A percentile compares a stretch with the other conserved stretches of the same genome.
phyloP scores from a whole-genome alignment of 768 basidiomycete species.

The Russula lepida region DNA sequence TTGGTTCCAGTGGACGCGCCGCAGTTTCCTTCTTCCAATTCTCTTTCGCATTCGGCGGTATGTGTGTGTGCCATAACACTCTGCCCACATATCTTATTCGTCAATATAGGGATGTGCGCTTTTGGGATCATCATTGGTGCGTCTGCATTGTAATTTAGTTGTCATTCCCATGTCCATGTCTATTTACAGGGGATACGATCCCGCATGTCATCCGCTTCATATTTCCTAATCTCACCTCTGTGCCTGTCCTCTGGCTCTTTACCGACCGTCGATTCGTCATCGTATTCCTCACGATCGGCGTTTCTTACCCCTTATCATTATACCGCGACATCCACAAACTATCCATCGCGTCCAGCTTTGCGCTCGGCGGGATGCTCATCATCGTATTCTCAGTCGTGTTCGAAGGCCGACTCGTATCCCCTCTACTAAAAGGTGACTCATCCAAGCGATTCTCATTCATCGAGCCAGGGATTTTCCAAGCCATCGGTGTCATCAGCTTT shows the following conservation, averaged over 20 bases:
- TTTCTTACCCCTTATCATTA: slow-evolving; percentile 91
- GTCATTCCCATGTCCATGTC: neutral
- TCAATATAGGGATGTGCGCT: slow-evolving; percentile 78
- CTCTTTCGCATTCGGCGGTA: slow-evolving; percentile 93
- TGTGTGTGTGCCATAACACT: slow-evolving; percentile 21
- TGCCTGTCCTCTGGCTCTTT: slow-evolving; percentile 70
- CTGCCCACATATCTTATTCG: neutral
- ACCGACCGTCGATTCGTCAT: slow-evolving; percentile 87
- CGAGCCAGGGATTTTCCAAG: slow-evolving; percentile 79
- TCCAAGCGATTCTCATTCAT: slow-evolving; percentile 66
- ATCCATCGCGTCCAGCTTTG: slow-evolving; percentile 84
- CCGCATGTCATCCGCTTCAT: slow-evolving; percentile 86
- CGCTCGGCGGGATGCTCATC: slow-evolving; percentile 86
- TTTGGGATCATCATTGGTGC: slow-evolving; percentile 89
- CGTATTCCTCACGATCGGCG: slow-evolving; percentile 71
- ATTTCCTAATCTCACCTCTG: slow-evolving; percentile 57
- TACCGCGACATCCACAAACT: slow-evolving; percentile 98
- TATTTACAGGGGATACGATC: slow-evolving; percentile 73
- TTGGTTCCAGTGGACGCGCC: slow-evolving; percentile 83
- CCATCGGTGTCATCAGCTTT: slow-evolving; percentile 95
- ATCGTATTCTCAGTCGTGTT: slow-evolving; percentile 83
- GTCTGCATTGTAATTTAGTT: neutral
- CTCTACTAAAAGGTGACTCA: slow-evolving; percentile 70
- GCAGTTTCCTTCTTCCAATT: slow-evolving; percentile 97
- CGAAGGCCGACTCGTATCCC: slow-evolving; percentile 67